Base-by-base conservation (phyloP, 805 yeast genomes). In the Monosporozyma aquatica region DNA sequence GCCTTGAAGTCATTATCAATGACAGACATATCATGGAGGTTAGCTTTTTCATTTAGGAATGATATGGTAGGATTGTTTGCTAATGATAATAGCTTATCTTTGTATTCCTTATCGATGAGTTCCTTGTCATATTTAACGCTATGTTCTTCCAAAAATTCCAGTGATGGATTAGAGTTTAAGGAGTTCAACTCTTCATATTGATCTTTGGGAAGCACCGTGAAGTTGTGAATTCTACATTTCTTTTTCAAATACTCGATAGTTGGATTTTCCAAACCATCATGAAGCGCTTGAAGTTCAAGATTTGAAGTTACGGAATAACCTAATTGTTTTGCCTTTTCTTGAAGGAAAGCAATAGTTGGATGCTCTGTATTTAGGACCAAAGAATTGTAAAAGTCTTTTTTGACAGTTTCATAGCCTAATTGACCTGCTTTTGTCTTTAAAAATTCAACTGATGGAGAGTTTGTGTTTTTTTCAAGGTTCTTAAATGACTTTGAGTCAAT, bases 101-200 rank as follows among this genome's bases (percentile, higher is more conserved):
- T 23, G 5, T 11, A 25, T 8, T 22, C 9, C n/a, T 20, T 26
- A n/a, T 28, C 30, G 5, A 28, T n/a, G 21, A 41, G 11, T 22
- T 15, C 13, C 14, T 41, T 23, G 14, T 23, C 22, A 26, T 28
- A 14, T 15, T 27, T 10, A 6, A 50, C 36, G 5, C 63, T 62
- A 13, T 54, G 57, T 17, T 51, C 47, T 21, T 45, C 52, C 29
- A 63, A 43, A 20, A 55, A 49, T 5, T 53, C 53, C 4, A 61
- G 20, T 2, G 52, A 48, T 2, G 64, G 64, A 2, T 26, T n/a
- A 8, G 29, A 28, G 8, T 23, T 3, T 11, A 22, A 11, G 9
- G 14, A 56, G 11, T 38, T 42, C 3, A 40, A 13, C 6, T 18
- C 20, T 11, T 37, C n/a, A 22, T 40, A 30, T 24, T 40, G 23